Evolutionary conservation across 192 early-diverging fungal species (phyloP), one percentile per base, ranked within the genome.

Genomic region (Coemansia sp.): DNA sequence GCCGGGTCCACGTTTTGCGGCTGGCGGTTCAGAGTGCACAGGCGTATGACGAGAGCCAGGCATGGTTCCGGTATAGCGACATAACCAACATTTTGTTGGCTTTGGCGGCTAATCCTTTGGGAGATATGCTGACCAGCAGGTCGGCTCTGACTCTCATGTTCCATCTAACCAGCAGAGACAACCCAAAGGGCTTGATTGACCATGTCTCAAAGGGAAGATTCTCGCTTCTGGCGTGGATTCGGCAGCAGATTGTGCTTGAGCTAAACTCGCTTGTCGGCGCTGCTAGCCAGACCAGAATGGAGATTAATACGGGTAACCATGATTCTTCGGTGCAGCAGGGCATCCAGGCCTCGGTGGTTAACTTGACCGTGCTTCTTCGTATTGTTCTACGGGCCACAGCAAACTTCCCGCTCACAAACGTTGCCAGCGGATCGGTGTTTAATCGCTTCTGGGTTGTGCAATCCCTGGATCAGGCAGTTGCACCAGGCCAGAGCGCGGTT

Each of bases 401-500:
- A 1, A 75, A 75, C 22, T 75, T 46, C 35, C 53, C 72, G 6
- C 37, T 68, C 53, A 27, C 22, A 10, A 13, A 39, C 4, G 24
- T 26, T 18, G 44, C 20, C 22, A 57, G 60, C 15, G n/a, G 27
- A 4, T 24, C 39, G 2, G 24, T 44, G 13, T 56, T 44, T 32
- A 64, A 64, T 42, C 36, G 37, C 29, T 75, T 68, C 57, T 75
- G 72, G 72, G 66, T 54, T 10, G 49, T 64, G 18, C 29, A 53
- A 50, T 28, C 46, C 0, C 4, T 42, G 3, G 49, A 55, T 7
- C 60, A 64, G 50, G 56, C 50, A n/a, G 34, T 13, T n/a, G 72
- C 72, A 0, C 24, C 51, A 2, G 72, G 72, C 3, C 65, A 68
- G 46, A 60, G 56, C 40, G 35, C 58, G 2, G 57, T 38, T 0